These are phyloP conservation scores for Penstemon barbatus DNA, from an alignment of 257 asterid genomes.

Conservation along the genomic window DNA sequence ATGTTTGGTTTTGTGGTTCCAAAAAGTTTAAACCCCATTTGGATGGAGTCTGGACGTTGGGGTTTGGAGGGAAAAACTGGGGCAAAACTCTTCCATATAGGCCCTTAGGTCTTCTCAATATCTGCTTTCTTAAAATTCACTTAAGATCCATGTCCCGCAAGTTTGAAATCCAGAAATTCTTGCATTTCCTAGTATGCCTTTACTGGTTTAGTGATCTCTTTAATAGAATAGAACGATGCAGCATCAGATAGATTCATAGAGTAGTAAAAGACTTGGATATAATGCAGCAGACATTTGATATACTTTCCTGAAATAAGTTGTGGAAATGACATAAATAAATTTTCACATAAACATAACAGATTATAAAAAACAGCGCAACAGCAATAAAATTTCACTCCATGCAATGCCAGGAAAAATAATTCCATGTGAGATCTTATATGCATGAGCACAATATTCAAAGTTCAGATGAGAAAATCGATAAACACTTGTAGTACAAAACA, in stretches of 20 bases:
- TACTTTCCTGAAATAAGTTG: constrained; percentile 38
- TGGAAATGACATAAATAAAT: constrained; percentile 21
- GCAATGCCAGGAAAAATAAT: not conserved
- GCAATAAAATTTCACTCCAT: not conserved
- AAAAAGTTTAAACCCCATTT: too few species aligned
- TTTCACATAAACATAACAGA: constrained; percentile 13
- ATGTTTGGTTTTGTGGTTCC: too few species aligned
- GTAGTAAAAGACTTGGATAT: constrained; percentile 56
- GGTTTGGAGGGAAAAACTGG: too few species aligned
- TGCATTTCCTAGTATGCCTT: constrained; percentile 59
- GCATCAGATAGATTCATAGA: constrained; percentile 58
- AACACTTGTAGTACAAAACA: not conserved
- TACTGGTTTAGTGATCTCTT: constrained; percentile 62
- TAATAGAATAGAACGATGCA: constrained; percentile 44
- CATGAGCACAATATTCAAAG: not conserved
- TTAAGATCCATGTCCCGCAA: constrained; percentile 48
- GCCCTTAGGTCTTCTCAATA: constrained; percentile 45
- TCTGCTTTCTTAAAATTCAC: constrained; percentile 34
- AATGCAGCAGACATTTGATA: constrained; percentile 40
- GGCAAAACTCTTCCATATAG: too few species aligned
- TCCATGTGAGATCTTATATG: not conserved
- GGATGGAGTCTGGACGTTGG: too few species aligned
- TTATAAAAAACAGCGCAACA: not conserved
- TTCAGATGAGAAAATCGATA: not conserved
- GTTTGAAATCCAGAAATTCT: constrained; percentile 55